Evolutionary conservation across 768 basidiomycete genomes (phyloP).

Genomic region (Coprinellus micaceus): DNA sequence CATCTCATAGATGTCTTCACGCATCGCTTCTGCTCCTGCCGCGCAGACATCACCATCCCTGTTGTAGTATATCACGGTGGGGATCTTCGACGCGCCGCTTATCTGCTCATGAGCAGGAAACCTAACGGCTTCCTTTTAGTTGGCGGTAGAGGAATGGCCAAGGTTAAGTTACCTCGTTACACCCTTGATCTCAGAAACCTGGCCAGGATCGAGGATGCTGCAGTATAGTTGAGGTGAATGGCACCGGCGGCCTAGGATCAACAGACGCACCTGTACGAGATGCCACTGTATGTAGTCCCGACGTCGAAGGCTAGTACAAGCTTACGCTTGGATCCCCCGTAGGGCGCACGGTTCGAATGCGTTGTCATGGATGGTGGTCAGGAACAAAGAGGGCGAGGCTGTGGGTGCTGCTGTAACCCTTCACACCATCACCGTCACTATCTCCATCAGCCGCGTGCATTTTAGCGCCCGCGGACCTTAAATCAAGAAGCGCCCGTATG

Average conservation of each 20-base stretch:
- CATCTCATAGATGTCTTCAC: conserved; percentile 33
- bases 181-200: conserved; percentile 17
- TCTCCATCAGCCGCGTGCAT: no score
- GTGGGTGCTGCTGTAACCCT: no score
- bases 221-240: background rate
- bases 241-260: background rate
- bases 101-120: conserved; percentile 19
- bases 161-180: conserved; percentile 16
- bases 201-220: conserved; percentile 37
- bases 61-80: conserved; percentile 47
- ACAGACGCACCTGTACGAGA: conserved; percentile 32
- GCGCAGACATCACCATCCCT: conserved; percentile 34
- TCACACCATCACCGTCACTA: no score
- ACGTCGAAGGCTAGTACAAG: conserved; percentile 39
- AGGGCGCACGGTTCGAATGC: conserved; percentile 6
- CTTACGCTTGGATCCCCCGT: conserved; percentile 23
- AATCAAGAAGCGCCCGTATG: background rate
- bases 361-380: background rate
- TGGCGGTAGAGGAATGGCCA: conserved; percentile 41
- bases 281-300: conserved; percentile 40
- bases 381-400: background rate
- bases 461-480: background rate
- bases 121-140: conserved; percentile 7
- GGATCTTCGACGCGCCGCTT: conserved; percentile 42
- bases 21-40: conserved; percentile 43